Base-by-base conservation (phyloP, 140 eudicot genomes). In the Anethum foeniculum region DNA sequence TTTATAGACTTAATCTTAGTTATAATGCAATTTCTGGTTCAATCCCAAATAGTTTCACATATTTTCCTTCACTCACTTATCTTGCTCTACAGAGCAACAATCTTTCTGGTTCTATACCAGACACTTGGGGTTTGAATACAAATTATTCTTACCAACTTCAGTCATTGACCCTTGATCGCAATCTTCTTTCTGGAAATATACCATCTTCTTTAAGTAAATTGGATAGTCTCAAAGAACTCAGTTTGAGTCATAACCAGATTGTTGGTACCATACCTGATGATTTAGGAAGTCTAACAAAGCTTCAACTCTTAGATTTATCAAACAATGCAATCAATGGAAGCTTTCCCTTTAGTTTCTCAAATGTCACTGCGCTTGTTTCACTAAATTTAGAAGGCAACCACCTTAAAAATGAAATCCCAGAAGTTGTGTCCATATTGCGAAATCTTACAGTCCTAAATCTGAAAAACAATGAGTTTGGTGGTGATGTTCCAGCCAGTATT, bases 51-150 rank as follows among this genome's bases (percentile, higher is more conserved):
- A 84, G 88, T 80, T 62, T 92, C 62, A 44, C 93, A 68, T 88
- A 36, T 54, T 80, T 88, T 6, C 87, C 88, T n/a, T 87, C 97
- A 48, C 93, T 95, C 76, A 87, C 89, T 10, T 91, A 85, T 82
- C 90, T 92, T 71, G 93, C 97, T 49, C 87, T 95, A 25, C 83
- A 92, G 44, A 92, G 88, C 78, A 95, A 95, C 77, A 95, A 92
- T 80, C 89, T 95, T 28, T 92, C 99, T 10, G 94, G 94, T 51
- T 80, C 89, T 1, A 84, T 94, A 74, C 98, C 98, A 27, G 79
- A 86, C 84, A 47, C 89, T 39, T 93, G 97, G 97, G 85, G 89
- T 56, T 36, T 67, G 11, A 25, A 21, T 27, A 36, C 23, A n/a
- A 73, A 75, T 30, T 4, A 47, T 32, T 76, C 84, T 74, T 83